Evolutionary conservation across 2,329 filamentous ascomycete genomes (phyloP), one percentile per base, ranked within the genome.

Genomic region (Xylariales sp.): DNA sequence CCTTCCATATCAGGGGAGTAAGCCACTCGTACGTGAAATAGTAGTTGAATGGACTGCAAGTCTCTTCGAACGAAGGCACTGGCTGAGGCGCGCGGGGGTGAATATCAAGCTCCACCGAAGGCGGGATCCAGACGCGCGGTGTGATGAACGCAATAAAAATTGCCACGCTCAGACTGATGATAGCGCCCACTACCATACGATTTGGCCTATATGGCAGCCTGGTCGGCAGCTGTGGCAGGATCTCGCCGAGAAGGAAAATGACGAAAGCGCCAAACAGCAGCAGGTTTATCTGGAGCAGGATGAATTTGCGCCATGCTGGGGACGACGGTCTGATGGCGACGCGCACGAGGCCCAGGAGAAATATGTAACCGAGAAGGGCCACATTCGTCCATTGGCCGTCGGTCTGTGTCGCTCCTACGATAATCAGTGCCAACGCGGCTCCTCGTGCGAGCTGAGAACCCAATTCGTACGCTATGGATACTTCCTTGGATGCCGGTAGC

Each of bases 11-110:
- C 29, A 71, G 53, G 17, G 66, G 64, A 4, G 67, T 71, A 20
- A 76, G 55, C 67, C 70, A 76, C 39, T 66, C 64, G 47, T 70
- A 76, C 5, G 68, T 69, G 37, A 70, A 60, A 46, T 71, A 75
- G 46, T 70, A 71, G 35, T 62, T 66, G 38, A 73, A 58, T 69
- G 70, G 76, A 42, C 70, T 74, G 55, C 70, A 72, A 3, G 64
- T 69, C 49, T 77, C 72, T 48, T 77, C 73, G 1, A 63, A 67
- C 3, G 70, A 62, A 5, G 72, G 69, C 36, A 65, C 60, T 15
- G 51, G n/a, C n/a, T n/a, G 47, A 17, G 56, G 49, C 15, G 60
- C 52, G 36, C 60, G 61, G 12, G 62, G 60, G 21, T 63, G 57
- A 18, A 68, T 50, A 18, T 62, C 57, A 33, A 63, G 52, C 20